Conservation (phyloP, 192 early-diverging fungal genomes). For the Paraglomus brasilianum region DNA sequence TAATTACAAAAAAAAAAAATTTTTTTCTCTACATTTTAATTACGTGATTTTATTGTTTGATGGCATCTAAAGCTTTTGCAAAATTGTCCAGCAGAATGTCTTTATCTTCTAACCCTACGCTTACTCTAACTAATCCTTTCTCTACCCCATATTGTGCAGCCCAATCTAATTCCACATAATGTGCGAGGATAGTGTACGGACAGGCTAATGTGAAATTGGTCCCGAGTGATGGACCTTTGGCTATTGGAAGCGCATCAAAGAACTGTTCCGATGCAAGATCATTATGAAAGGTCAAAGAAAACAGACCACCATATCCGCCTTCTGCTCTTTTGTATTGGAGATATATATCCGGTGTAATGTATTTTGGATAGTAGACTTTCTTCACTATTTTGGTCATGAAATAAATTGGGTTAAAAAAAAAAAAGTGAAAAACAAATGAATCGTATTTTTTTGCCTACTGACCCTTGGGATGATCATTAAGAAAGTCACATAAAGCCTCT, state of each 20-base stretch:
- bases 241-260: conserved; percentile 77
- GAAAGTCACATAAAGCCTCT: conserved; percentile 70
- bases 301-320: conserved; percentile 85
- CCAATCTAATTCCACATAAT: conserved; percentile 94
- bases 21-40: too few species aligned
- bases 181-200: conserved; percentile 95
- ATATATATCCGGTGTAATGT: conserved; percentile 68
- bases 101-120: conserved; percentile 82
- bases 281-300: conserved; percentile 74
- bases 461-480: conserved; percentile 72
- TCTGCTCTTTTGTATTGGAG: conserved; percentile 55
- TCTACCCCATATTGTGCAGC: conserved; percentile 77
- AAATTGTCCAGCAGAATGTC: conserved; percentile 73
- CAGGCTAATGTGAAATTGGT: conserved; percentile 95
- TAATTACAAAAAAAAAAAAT: too few species aligned
- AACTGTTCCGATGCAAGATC: conserved; percentile 58
- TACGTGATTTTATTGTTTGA: conserved; percentile 29
- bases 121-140: conserved; percentile 75
- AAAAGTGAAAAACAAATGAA: conserved; percentile 12
- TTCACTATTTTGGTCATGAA: conserved; percentile 50
- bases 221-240: conserved; percentile 94
- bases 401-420: conserved; percentile 27
- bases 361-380: conserved; percentile 84
- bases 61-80: conserved; percentile 66
- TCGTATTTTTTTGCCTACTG: not conserved